Conservation (phyloP, 164 flowering plant species). For the Saururus chinensis region DNA sequence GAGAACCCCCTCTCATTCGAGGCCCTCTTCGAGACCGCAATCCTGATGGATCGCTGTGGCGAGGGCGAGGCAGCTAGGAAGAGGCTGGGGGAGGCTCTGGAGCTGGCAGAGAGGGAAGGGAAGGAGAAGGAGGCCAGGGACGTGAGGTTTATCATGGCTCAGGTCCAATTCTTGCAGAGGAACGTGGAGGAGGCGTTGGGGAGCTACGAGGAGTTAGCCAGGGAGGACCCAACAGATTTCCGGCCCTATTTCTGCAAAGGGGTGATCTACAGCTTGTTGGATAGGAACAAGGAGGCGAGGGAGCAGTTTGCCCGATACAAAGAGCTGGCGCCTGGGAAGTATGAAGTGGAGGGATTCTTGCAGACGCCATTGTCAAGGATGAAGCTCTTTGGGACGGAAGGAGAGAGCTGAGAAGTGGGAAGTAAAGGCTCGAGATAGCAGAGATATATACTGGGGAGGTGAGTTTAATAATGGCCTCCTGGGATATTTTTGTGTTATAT, state of each 20-base stretch:
- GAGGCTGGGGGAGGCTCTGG: slow-evolving; percentile 49
- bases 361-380: slow-evolving; percentile 57
- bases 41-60: slow-evolving; percentile 67
- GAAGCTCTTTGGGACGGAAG: slow-evolving; percentile 44
- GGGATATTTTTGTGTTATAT: neutral
- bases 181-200: slow-evolving; percentile 63
- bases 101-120: slow-evolving; percentile 35
- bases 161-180: slow-evolving; percentile 69
- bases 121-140: slow-evolving; percentile 56
- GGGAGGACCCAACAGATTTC: slow-evolving; percentile 70
- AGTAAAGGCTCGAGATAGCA: too few relatives aligned
- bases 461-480: neutral
- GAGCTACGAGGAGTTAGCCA: slow-evolving; percentile 43
- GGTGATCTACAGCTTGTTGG: slow-evolving; percentile 62
- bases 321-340: slow-evolving; percentile 57
- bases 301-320: slow-evolving; percentile 61
- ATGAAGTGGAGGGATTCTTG: slow-evolving; percentile 65
- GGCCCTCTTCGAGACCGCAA: slow-evolving; percentile 67
- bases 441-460: too few relatives aligned
- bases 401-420: slow-evolving; percentile 24
- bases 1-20: slow-evolving; percentile 53
- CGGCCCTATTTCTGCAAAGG: slow-evolving; percentile 72
- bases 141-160: slow-evolving; percentile 70
- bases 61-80: slow-evolving; percentile 45
- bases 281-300: slow-evolving; percentile 57